phyloP scores from a whole-genome alignment of 2,329 filamentous ascomycete genomes.

The Aspergillus quadrilineatus region DNA sequence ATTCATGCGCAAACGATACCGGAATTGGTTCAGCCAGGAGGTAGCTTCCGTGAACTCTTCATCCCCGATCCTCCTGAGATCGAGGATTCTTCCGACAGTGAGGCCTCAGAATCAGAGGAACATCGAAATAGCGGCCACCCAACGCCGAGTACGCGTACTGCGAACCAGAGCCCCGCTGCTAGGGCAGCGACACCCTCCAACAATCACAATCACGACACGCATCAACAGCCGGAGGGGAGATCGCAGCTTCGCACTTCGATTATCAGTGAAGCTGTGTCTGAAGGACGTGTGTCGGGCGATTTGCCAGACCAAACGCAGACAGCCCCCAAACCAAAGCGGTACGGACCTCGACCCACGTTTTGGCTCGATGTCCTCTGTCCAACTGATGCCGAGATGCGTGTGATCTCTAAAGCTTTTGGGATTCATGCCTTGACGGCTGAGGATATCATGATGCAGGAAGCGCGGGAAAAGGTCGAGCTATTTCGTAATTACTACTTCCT shows the following conservation, averaged over 20 bases:
- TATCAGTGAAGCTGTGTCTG: constrained; percentile 37
- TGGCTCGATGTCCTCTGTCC: constrained; percentile 93
- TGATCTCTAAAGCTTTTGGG: constrained; percentile 85
- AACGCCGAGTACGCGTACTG: constrained; percentile 8
- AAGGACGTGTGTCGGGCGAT: constrained; percentile 25
- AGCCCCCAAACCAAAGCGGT: constrained; percentile 47
- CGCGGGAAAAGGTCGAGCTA: constrained; percentile 94
- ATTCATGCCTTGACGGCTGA: constrained; percentile 95
- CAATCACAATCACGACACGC: constrained; percentile 23
- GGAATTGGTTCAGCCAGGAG: constrained; percentile 81
- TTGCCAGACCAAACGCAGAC: constrained; percentile 22
- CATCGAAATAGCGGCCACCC: constrained; percentile 25
- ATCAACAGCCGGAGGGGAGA: constrained; percentile 17
- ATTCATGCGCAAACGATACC: constrained; percentile 96
- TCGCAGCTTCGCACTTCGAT: constrained; percentile 33
- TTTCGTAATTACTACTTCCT: constrained; percentile 99
- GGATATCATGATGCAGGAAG: constrained; percentile 96
- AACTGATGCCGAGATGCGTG: constrained; percentile 93
- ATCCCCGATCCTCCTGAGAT: constrained; percentile 78
- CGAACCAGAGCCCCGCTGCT: constrained; percentile 3
- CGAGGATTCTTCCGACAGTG: constrained; percentile 69
- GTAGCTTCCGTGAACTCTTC: constrained; percentile 83
- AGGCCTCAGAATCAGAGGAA: constrained; percentile 46
- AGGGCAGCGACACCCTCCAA: constrained; percentile 10
- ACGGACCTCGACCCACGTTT: constrained; percentile 86